Percentiles rank a stretch among this genome's conserved stretches.
Evolutionary conservation across 75 land plant species (phyloP).

Genomic region (Picea sitchensis): DNA sequence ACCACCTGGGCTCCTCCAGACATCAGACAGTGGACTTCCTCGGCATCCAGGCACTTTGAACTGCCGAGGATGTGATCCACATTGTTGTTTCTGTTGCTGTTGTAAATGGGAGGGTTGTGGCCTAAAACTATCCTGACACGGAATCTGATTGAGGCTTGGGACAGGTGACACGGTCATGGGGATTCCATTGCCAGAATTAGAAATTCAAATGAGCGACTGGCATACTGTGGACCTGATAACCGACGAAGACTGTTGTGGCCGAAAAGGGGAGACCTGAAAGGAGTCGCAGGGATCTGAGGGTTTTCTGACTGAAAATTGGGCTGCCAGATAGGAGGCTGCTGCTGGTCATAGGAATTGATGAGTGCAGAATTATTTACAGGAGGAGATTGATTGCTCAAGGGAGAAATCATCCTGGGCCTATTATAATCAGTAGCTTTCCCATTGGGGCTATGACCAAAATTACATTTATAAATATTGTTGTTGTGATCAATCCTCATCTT

Average conservation of each 20-base stretch:
- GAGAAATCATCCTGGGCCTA: slow-evolving; percentile 3
- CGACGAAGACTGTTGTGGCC: neutral
- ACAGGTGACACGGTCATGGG: neutral
- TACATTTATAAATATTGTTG: neutral
- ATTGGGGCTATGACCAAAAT: slow-evolving; percentile 5
- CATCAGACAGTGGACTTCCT: neutral
- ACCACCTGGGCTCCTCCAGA: slow-evolving; percentile 12
- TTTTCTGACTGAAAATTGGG: neutral
- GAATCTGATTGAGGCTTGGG: neutral
- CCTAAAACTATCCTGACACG: neutral
- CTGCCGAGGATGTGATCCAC: neutral
- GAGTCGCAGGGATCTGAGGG: neutral
- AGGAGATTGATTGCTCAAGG: slow-evolving; percentile 7
- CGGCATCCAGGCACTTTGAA: neutral
- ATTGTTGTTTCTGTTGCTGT: neutral
- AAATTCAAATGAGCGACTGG: neutral
- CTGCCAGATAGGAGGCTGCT: neutral
- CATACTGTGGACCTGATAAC: neutral
- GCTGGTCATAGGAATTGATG: slow-evolving; percentile 11
- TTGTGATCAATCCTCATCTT: neutral
- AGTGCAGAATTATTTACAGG: slow-evolving; percentile 3
- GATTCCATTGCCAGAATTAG: neutral
- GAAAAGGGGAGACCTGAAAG: neutral
- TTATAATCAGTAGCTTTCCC: slow-evolving; percentile 5
- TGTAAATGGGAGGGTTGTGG: neutral